A percentile compares a stretch with the other conserved stretches of the same genome.
phyloP scores from a whole-genome alignment of 169 alveolate species.

The Fabrea salina region DNA sequence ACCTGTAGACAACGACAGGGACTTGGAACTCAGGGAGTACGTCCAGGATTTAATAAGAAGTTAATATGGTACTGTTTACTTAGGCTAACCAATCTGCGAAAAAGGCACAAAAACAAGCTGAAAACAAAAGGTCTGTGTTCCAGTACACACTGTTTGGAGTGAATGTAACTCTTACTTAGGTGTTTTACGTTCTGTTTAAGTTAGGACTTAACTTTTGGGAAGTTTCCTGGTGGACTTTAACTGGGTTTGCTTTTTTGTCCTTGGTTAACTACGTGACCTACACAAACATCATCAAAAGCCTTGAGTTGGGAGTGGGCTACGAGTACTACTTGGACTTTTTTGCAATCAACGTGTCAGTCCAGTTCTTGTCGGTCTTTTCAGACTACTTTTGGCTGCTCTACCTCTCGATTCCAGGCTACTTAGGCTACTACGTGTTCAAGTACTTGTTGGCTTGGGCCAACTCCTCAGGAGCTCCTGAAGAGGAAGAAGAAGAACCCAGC shows the following conservation, averaged over 20 bases:
- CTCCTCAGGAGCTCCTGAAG: constrained; percentile 7
- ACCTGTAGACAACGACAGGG: neutral
- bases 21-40: constrained; percentile 1
- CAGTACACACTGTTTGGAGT: neutral
- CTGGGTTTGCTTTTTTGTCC: neutral
- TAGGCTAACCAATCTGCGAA: constrained; percentile 24
- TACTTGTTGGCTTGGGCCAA: constrained; percentile 29
- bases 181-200: neutral
- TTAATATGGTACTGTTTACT: neutral
- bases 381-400: constrained; percentile 21
- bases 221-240: neutral
- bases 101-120: neutral
- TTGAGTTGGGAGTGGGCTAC: constrained; percentile 18
- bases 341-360: constrained; percentile 13
- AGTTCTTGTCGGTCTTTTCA: neutral
- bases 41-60: too few species aligned
- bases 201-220: neutral
- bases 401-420: neutral
- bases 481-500: neutral
- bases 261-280: neutral
- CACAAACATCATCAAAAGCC: neutral
- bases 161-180: neutral
- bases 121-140: neutral
- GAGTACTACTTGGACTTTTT: constrained; percentile 14
- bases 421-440: constrained; percentile 9